These are phyloP conservation scores for Avicennia marina DNA, from an alignment of 257 asterid genomes.

Conservation along the genomic window DNA sequence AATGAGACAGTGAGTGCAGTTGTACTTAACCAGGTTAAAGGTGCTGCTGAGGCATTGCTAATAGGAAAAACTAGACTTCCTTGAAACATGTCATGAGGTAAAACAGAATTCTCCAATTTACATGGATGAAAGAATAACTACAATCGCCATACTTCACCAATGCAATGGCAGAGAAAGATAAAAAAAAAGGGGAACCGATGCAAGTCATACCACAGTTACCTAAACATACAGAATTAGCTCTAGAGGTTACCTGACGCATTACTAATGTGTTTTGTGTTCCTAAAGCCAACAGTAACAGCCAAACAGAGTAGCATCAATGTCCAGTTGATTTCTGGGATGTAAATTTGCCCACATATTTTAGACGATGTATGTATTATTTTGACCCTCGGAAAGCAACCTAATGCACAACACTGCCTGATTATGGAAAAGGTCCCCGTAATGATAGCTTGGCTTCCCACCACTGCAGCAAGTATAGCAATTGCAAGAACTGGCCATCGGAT, in stretches of 20 bases:
- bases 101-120: too few relatives aligned
- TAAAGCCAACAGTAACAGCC: conserved; percentile 78
- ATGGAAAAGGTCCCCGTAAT: conserved; percentile 91
- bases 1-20: too few relatives aligned
- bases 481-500: conserved; percentile 82
- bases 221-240: too few relatives aligned
- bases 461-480: conserved; percentile 86
- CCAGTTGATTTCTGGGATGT: conserved; percentile 90
- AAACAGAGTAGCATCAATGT: conserved; percentile 66
- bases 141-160: too few relatives aligned
- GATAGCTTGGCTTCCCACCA: conserved; percentile 91
- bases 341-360: conserved; percentile 73
- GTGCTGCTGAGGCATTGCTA: too few relatives aligned
- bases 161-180: too few relatives aligned
- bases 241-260: conserved; percentile 66
- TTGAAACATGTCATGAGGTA: too few relatives aligned
- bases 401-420: conserved; percentile 77
- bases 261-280: conserved; percentile 52
- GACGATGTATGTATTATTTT: conserved; percentile 84
- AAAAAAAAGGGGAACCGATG: neutral
- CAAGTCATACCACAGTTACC: neutral
- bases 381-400: conserved; percentile 86
- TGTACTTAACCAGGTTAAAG: too few relatives aligned
- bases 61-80: too few relatives aligned
- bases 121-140: too few relatives aligned